Base-by-base conservation (phyloP, 768 basidiomycete species). In the Porphyrellus cyaneotinctus region DNA sequence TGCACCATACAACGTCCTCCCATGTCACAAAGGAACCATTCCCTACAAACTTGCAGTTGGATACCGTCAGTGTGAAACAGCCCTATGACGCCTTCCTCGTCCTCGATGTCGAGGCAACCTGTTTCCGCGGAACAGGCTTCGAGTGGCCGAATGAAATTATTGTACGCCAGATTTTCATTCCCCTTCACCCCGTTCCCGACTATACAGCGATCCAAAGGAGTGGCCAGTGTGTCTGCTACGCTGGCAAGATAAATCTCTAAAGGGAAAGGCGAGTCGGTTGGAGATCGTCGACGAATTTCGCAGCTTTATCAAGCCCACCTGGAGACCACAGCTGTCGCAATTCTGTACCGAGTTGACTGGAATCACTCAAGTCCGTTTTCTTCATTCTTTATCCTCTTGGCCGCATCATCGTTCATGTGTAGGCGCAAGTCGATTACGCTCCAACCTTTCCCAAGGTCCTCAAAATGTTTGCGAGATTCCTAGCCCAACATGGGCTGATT, bases 61-160 rank as follows among this genome's bases (percentile, higher is more conserved):
- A 60, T n/a, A 15, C 53, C 15, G 22, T 45, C 30, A 44, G 46
- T 33, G 65, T 56, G 23, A 75, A 70, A 53, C 79, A 81, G 49
- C 70, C 80, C 0, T 88, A 82, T 63, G 90, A 93, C 43, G 82
- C 80, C 6, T 92, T 92, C 63, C 80, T 97, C 17, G 86, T 97
- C 32, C 76, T 95, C 50, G 95, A 97, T 61, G 86, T 95, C 47
- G 92, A 95, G 66, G 92, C 84, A 13, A 95, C 92, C 2, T 95
- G 92, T 61, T 65, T 78, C 39, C 69, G 67, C 60, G 87, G 85
- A 33, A 78, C 82, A 31, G 67, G 70, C 17, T 90, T 92, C 58
- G 80, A 85, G 49, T 95, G 85, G 72, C 90, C 95, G 2, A 97
- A 97, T 70, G 95, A 98, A 72, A 94, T 98, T 50, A 97, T 98